These are phyloP conservation scores for Tricholoma sp. DNA, from an alignment of 768 basidiomycete species.

Conservation along the genomic window DNA sequence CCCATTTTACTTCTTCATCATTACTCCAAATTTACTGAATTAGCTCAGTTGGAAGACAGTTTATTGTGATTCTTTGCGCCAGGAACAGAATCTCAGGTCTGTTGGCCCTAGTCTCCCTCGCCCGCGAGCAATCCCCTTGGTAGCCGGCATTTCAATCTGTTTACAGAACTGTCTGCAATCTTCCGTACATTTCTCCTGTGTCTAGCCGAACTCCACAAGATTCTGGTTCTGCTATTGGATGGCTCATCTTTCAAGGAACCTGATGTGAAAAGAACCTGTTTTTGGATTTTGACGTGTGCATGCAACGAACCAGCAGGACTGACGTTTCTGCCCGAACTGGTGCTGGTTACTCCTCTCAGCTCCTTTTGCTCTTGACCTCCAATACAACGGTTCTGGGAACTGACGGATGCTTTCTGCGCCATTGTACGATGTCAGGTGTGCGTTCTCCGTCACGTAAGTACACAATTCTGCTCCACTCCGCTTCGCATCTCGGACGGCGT, in stretches of 20 bases:
- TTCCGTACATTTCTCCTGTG: neutral
- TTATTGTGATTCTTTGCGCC: neutral
- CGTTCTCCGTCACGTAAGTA: constrained; percentile 5
- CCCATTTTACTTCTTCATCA: constrained; percentile 4
- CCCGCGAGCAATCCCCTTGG: neutral
- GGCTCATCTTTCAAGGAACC: constrained; percentile 1
- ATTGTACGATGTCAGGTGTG: neutral
- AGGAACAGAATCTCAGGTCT: constrained; percentile 1
- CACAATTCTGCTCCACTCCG: neutral
- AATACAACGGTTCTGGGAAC: neutral
- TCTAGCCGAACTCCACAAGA: neutral
- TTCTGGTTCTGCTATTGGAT: neutral
- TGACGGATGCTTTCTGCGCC: constrained; percentile 7
- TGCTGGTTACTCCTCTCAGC: neutral
- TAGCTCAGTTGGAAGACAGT: neutral
- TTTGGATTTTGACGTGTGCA: neutral
- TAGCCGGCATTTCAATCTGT: neutral
- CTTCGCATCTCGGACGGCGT: neutral
- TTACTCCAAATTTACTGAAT: constrained; percentile 1
- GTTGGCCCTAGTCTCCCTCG: neutral
- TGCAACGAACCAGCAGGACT: constrained; percentile 1
- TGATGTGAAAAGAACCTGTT: constrained; percentile 1
- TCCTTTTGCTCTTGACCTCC: neutral
- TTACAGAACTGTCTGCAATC: neutral
- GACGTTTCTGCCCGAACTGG: constrained; percentile 6